phyloP scores from a whole-genome alignment of 306 rosid species.

The Dryas drummondii region DNA sequence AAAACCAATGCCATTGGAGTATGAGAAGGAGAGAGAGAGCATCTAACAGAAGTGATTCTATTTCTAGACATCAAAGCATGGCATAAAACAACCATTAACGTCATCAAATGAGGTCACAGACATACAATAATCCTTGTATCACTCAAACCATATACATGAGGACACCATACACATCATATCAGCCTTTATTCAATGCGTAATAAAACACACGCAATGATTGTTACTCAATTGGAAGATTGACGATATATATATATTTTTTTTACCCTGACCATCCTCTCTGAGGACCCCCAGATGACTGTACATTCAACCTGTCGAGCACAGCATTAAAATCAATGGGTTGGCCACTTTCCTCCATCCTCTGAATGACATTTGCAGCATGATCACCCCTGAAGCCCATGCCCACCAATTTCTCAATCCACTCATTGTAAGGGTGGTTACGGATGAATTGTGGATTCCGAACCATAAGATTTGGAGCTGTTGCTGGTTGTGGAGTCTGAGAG shows the following conservation, averaged over 20 bases:
- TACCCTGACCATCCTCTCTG: constrained; percentile 85
- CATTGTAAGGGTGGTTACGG: constrained; percentile 77
- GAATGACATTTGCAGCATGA: constrained; percentile 70
- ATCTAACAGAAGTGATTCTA: not conserved
- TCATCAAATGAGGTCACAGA: constrained; percentile 15
- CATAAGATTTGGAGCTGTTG: constrained; percentile 45
- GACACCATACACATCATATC: constrained; percentile 38
- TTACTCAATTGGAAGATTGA: constrained; percentile 23
- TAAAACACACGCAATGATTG: constrained; percentile 81
- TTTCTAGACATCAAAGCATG: not conserved
- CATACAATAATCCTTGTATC: constrained; percentile 25
- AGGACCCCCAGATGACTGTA: constrained; percentile 62
- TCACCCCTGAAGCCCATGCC: constrained; percentile 93
- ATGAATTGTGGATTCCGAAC: constrained; percentile 59
- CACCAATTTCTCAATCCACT: constrained; percentile 73
- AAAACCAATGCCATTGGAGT: too few species aligned
- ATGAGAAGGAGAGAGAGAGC: not conserved
- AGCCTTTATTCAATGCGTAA: constrained; percentile 87
- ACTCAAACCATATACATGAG: constrained; percentile 34
- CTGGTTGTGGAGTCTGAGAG: constrained; percentile 53
- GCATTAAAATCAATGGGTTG: constrained; percentile 83
- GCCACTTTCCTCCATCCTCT: constrained; percentile 95
- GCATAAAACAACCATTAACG: constrained; percentile 12
- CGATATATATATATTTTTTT: constrained; percentile 11
- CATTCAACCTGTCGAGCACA: constrained; percentile 81